Percentiles rank a stretch among this genome's conserved stretches.
These are phyloP conservation scores for Aspergillus cejpii DNA, from an alignment of 2,329 filamentous ascomycete species.

Conservation along the genomic window DNA sequence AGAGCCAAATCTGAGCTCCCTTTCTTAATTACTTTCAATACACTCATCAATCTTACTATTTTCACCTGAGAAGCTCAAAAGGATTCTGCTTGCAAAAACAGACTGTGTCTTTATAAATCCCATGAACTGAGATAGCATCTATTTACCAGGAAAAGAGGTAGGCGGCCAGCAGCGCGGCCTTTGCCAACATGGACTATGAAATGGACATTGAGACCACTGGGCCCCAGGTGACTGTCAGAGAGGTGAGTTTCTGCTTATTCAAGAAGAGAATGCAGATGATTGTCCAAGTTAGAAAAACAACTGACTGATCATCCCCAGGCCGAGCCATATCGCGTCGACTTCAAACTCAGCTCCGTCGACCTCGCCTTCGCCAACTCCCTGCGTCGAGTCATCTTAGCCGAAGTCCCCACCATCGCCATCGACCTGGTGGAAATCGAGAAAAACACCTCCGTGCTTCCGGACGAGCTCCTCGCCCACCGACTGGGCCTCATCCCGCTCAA, in stretches of 20 bases:
- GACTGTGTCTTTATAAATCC: background rate
- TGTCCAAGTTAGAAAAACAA: no score
- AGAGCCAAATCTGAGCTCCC: background rate
- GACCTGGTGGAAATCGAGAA: slow-evolving; percentile 87
- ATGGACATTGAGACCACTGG: slow-evolving; percentile 46
- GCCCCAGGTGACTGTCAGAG: slow-evolving; percentile 45
- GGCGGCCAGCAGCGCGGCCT: slow-evolving; percentile 23
- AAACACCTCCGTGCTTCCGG: slow-evolving; percentile 92
- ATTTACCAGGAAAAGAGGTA: background rate
- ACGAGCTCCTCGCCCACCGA: slow-evolving; percentile 92
- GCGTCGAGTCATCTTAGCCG: slow-evolving; percentile 82
- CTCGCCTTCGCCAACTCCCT: slow-evolving; percentile 89
- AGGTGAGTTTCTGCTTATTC: slow-evolving; percentile 27
- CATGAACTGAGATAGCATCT: background rate
- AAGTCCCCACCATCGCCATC: slow-evolving; percentile 90
- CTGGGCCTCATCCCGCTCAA: slow-evolving; percentile 84
- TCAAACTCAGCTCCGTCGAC: slow-evolving; percentile 82
- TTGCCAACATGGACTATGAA: slow-evolving; percentile 38
- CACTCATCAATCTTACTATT: background rate
- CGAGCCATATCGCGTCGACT: slow-evolving; percentile 75
- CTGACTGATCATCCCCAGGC: slow-evolving; percentile 48
- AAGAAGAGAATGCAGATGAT: background rate
- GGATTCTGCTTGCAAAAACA: background rate
- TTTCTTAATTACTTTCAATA: background rate
- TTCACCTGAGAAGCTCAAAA: background rate